Percentiles rank a stretch among this genome's conserved stretches.
These are phyloP conservation scores for Penicillium malachiteum DNA, from an alignment of 495 filamentous ascomycete species.

Conservation along the genomic window DNA sequence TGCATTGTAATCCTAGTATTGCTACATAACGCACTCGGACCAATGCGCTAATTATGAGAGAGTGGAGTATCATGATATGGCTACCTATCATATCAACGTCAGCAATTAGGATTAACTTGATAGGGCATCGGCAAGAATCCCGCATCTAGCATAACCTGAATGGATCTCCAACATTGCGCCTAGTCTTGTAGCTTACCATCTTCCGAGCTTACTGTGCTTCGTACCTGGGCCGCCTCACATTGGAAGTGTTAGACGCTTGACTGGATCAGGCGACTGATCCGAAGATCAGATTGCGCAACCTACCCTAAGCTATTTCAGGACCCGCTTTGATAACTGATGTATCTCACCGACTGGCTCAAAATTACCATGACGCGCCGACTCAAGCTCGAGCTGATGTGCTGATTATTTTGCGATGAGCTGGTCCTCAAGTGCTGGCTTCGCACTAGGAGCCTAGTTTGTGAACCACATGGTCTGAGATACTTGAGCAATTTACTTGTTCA, in stretches of 20 bases:
- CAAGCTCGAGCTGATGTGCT: too few species aligned
- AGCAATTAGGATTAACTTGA: neutral
- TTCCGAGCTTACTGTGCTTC: neutral
- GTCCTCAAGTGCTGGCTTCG: too few species aligned
- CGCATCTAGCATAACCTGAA: neutral
- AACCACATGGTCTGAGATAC: too few species aligned
- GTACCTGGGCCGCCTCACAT: neutral
- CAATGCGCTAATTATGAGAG: neutral
- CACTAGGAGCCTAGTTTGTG: too few species aligned
- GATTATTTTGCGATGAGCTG: too few species aligned
- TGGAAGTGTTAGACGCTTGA: neutral
- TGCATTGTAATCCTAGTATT: neutral
- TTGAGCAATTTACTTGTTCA: too few species aligned
- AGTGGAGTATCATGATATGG: neutral
- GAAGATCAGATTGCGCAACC: constrained; percentile 4
- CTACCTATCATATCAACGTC: constrained; percentile 1
- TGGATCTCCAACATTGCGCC: neutral
- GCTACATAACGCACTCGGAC: neutral
- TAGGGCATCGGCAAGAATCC: constrained; percentile 2
- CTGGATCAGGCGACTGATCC: constrained; percentile 5
- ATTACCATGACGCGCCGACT: neutral
- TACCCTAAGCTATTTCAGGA: neutral
- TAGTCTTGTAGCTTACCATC: neutral
- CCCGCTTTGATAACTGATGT: neutral
- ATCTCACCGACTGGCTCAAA: neutral